Conservation (phyloP, 257 asterid genomes). For the Scutellaria galericulata region DNA sequence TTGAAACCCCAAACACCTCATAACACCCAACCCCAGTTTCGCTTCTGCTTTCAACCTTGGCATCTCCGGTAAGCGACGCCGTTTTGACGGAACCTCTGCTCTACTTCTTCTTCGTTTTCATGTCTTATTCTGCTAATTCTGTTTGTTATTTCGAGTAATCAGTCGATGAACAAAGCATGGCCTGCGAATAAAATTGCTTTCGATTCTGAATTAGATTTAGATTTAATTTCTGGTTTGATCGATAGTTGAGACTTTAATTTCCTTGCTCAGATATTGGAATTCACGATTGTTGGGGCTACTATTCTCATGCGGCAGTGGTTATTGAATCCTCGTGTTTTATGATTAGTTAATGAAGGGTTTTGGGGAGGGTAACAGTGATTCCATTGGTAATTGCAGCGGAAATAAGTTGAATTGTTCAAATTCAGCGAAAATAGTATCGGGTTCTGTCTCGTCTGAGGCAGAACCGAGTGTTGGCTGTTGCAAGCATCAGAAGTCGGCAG, state of each 20-base stretch:
- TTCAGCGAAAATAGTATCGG: constrained; percentile 33
- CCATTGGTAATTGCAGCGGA: constrained; percentile 32
- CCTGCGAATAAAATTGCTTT: constrained; percentile 22
- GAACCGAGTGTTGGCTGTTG: constrained; percentile 43
- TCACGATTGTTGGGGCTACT: constrained; percentile 26
- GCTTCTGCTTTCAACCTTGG: constrained; percentile 12
- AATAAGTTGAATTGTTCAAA: constrained; percentile 20
- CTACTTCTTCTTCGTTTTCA: not conserved
- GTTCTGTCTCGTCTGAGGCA: constrained; percentile 67
- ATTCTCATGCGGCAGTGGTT: constrained; percentile 38
- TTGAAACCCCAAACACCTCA: not conserved
- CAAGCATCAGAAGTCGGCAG: constrained; percentile 44
- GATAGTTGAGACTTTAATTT: constrained; percentile 18
- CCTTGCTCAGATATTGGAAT: constrained; percentile 35
- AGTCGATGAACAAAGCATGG: not conserved
- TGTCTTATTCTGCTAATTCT: constrained; percentile 18
- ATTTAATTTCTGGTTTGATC: not conserved
- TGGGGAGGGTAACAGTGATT: constrained; percentile 41
- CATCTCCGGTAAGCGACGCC: constrained; percentile 45
- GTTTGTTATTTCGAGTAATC: constrained; percentile 3
- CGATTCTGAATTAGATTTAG: not conserved
- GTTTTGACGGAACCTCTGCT: not conserved
- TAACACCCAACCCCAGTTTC: not conserved
- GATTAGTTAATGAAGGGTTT: constrained; percentile 61
- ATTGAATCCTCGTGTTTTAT: constrained; percentile 12